Conservation (phyloP, 1,284 basidiomycete genomes). For the Fomes fomentarius region DNA sequence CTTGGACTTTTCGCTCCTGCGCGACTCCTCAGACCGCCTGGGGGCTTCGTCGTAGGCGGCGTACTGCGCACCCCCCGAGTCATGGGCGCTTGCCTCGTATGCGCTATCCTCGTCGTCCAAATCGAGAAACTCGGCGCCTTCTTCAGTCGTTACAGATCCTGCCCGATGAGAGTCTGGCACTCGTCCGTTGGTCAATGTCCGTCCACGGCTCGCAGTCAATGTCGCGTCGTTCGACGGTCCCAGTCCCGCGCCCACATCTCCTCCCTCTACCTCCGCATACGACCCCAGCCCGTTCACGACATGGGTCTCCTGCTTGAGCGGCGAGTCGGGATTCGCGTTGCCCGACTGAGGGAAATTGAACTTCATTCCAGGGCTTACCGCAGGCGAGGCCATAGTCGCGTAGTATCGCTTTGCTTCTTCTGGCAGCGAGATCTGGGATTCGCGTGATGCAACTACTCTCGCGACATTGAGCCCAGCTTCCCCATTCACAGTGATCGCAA, state of each 20-base stretch:
- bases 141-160: conserved; percentile 28
- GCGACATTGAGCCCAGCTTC: conserved; percentile 20
- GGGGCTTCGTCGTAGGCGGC: conserved; percentile 27
- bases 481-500: conserved; percentile 20
- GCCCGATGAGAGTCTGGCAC: conserved; percentile 15
- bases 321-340: conserved; percentile 16
- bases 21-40: conserved; percentile 15
- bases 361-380: conserved; percentile 50
- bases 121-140: conserved; percentile 61
- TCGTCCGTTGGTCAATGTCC: conserved; percentile 12
- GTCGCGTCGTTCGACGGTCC: conserved; percentile 3
- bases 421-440: conserved; percentile 69
- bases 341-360: conserved; percentile 15
- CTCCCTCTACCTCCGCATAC: conserved; percentile 14
- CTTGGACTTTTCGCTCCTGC: conserved; percentile 8
- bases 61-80: conserved; percentile 20
- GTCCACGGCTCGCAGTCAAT: conserved; percentile 11
- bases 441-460: conserved; percentile 42
- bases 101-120: conserved; percentile 51
- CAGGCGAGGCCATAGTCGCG: conserved; percentile 61
- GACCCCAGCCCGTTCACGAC: conserved; percentile 3
- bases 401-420: conserved; percentile 77
- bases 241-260: conserved; percentile 21
- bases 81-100: conserved; percentile 30
- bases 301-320: conserved; percentile 25